These are phyloP conservation scores for Hippophae tibetana DNA, from an alignment of 306 rosid genomes.

Conservation along the genomic window DNA sequence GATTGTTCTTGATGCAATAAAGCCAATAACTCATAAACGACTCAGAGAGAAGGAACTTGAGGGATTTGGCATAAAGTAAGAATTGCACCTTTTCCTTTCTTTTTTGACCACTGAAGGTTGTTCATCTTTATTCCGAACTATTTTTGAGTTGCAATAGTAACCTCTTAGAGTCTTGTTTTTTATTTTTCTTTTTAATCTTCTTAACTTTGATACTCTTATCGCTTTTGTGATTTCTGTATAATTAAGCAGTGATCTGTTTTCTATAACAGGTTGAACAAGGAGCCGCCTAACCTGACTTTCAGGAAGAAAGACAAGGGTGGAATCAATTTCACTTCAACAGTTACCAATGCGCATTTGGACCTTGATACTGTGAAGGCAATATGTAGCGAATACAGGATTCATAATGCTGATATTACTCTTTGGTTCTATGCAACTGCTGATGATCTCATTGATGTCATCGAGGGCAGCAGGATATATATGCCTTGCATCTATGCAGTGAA, in stretches of 20 bases:
- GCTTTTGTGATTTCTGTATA: background rate
- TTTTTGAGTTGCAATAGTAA: background rate
- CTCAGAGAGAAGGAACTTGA: constrained; percentile 93
- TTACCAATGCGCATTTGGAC: constrained; percentile 70
- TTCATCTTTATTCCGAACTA: background rate
- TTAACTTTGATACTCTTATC: background rate
- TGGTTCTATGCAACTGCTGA: constrained; percentile 89
- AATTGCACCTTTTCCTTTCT: background rate
- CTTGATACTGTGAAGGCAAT: constrained; percentile 93
- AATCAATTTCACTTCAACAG: constrained; percentile 84
- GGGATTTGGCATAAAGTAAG: constrained; percentile 96
- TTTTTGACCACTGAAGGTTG: background rate
- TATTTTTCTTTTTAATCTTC: background rate
- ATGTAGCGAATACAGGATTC: constrained; percentile 88
- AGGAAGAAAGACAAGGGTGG: constrained; percentile 98
- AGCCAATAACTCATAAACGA: constrained; percentile 96
- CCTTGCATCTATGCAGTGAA: constrained; percentile 95
- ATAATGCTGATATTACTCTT: constrained; percentile 94
- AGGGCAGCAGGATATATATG: constrained; percentile 83
- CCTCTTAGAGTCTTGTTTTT: background rate
- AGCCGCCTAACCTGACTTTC: constrained; percentile 86
- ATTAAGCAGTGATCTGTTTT: constrained; percentile 13
- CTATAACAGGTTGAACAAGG: constrained; percentile 76
- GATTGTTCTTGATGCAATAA: constrained; percentile 96
- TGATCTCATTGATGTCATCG: constrained; percentile 95